Evolutionary conservation across 306 rosid species (phyloP).

Genomic region (Prunus padus): DNA sequence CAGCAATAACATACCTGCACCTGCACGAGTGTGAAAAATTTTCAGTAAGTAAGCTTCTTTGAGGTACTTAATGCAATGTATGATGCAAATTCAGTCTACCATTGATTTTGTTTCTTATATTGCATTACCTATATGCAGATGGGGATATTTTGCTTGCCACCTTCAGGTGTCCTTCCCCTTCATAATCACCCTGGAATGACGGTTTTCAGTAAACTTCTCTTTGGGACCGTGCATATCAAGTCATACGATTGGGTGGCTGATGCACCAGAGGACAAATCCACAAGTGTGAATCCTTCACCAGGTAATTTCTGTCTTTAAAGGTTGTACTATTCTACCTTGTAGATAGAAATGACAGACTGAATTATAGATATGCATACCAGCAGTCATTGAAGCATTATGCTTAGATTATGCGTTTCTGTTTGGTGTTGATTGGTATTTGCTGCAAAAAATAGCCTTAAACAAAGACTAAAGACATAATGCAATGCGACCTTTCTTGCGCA

Average conservation of each 20-base stretch:
- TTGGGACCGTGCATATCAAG: slow-evolving; percentile 93
- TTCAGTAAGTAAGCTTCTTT: slow-evolving; percentile 48
- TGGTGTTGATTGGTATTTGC: neutral
- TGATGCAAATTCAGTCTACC: neutral
- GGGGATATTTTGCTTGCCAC: slow-evolving; percentile 95
- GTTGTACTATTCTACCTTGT: neutral
- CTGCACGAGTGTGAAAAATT: slow-evolving; percentile 65
- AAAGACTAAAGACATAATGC: too few relatives aligned
- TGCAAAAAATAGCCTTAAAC: neutral
- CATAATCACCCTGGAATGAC: slow-evolving; percentile 99
- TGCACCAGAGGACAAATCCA: slow-evolving; percentile 34
- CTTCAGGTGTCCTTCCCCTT: slow-evolving; percentile 89
- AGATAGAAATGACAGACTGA: neutral
- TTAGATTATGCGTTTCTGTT: neutral
- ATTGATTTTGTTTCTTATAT: slow-evolving; percentile 5
- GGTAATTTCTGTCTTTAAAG: slow-evolving; percentile 39
- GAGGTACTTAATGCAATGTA: neutral
- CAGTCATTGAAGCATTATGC: neutral
- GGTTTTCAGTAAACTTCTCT: slow-evolving; percentile 86
- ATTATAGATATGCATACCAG: neutral
- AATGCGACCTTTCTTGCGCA: too few relatives aligned
- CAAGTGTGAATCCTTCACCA: slow-evolving; percentile 39
- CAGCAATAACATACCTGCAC: slow-evolving; percentile 71
- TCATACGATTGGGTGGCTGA: slow-evolving; percentile 87
- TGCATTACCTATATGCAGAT: slow-evolving; percentile 46